Evolutionary conservation across 768 basidiomycete genomes (phyloP).

Genomic region (Phaeotremella skinneri): DNA sequence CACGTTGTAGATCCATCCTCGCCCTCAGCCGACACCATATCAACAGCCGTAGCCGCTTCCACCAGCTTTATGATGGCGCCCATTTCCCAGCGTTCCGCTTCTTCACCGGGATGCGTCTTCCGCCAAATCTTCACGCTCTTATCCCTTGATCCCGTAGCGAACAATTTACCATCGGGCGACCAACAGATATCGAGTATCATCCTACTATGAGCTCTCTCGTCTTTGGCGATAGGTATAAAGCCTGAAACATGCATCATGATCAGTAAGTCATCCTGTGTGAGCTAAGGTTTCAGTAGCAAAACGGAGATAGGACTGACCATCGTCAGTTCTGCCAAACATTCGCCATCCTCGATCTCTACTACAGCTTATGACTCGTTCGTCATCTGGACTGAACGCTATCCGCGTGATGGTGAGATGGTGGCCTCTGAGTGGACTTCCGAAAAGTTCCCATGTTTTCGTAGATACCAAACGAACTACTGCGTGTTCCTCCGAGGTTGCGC

Average conservation of each 20-base stretch:
- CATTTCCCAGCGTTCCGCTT: constrained; percentile 58
- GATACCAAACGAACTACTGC: constrained; percentile 83
- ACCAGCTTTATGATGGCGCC: constrained; percentile 65
- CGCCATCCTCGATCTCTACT: constrained; percentile 92
- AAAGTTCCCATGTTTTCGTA: constrained; percentile 64
- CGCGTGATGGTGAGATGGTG: constrained; percentile 87
- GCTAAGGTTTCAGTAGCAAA: neutral
- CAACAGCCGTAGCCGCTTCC: constrained; percentile 80
- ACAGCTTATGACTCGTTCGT: constrained; percentile 72
- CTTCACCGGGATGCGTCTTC: constrained; percentile 35
- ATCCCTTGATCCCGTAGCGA: constrained; percentile 92
- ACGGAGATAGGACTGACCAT: constrained; percentile 49
- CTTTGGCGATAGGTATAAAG: constrained; percentile 63
- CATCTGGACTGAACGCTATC: constrained; percentile 84
- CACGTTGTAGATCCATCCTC: constrained; percentile 52
- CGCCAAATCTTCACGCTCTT: constrained; percentile 64
- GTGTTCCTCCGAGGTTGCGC: constrained; percentile 80
- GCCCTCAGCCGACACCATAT: constrained; percentile 57
- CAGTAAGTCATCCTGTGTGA: too few relatives aligned
- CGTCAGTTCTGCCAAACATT: constrained; percentile 61
- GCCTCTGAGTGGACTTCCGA: constrained; percentile 73
- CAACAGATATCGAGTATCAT: constrained; percentile 97
- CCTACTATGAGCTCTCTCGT: constrained; percentile 76
- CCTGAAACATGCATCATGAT: constrained; percentile 53
- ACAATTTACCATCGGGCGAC: constrained; percentile 70